Evolutionary conservation across 768 basidiomycete genomes (phyloP), one percentile per base, ranked within the genome.

Genomic region (Xerocomellus chrysenteron): DNA sequence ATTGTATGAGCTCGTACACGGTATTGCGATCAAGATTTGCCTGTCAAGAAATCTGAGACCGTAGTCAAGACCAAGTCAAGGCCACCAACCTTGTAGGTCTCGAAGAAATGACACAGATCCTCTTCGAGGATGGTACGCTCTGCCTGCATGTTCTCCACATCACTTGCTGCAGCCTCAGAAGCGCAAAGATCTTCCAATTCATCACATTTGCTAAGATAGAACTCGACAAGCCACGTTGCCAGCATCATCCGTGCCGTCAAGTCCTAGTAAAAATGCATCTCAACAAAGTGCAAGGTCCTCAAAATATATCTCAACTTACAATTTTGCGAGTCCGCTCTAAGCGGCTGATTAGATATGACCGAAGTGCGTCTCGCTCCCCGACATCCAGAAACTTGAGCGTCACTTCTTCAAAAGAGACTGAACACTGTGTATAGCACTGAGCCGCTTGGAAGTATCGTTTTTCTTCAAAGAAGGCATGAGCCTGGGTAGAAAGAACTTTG

Each of bases 141-240:
- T 4, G 86, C 79, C 47, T 84, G 80, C 32, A 98, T 74, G 67
- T 94, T 95, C 50, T 94, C 90, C 16, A 88, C 87, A 60, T 96
- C 91, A 50, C 86, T 85, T 12, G 88, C 84, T 14, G 85, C 79
- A 1, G 84, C 84, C 70, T 94, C 93, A 0, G 95, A 91, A 0
- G 93, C 94, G 28, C 95, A 85, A 17, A 94, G 79, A 67, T 98
- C 97, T 66, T 99, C 97, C 49, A 98, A 76, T 58, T 96, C 92
- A 66, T 97, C 96, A 71, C 92, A 94, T 76, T 97, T 98, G 73
- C 90, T 90, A 16, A 99, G 83, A 68, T 94, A 98, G 61, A 98
- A 93, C 72, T 99, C 97, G 32, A 97, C 88, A 13, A 99, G 84
- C 97, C 97, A 99, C 0, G 94, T 98, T 17, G 97, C 95, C 19